Evolutionary conservation across 148 eudicot species (phyloP).

Genomic region (Hydrangea macrophylla): DNA sequence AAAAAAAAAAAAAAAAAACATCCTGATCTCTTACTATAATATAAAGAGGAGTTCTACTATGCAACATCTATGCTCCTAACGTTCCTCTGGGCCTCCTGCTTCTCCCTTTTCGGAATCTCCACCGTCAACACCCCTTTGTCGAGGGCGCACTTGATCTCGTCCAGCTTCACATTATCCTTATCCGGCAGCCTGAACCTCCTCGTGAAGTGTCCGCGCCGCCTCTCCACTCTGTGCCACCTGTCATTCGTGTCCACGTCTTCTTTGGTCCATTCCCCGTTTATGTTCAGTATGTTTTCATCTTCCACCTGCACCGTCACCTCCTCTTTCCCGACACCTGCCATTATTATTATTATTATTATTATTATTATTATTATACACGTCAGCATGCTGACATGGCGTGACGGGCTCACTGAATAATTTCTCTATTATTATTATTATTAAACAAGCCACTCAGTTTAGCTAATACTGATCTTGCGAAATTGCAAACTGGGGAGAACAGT

Average conservation of each 20-base stretch:
- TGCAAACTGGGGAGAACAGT: too few species aligned
- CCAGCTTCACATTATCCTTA: constrained; percentile 10
- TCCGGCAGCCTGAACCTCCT: constrained; percentile 19
- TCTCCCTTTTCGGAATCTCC: not conserved
- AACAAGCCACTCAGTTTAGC: too few species aligned
- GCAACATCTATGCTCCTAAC: not conserved
- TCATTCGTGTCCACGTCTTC: not conserved
- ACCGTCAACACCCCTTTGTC: constrained; percentile 14
- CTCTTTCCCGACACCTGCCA: constrained; percentile 3
- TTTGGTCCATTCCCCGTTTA: not conserved
- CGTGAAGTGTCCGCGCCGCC: constrained; percentile 2
- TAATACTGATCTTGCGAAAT: too few species aligned
- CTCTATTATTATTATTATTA: too few species aligned
- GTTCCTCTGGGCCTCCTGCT: not conserved
- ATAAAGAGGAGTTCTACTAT: too few species aligned
- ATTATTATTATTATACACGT: too few species aligned
- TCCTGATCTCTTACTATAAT: too few species aligned
- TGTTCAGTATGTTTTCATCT: constrained; percentile 12
- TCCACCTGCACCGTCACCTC: constrained; percentile 8
- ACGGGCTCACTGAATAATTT: too few species aligned
- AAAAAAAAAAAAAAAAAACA: too few species aligned
- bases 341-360: too few species aligned
- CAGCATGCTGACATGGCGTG: too few species aligned
- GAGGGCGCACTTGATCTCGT: constrained; percentile 11
- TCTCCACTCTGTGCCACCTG: constrained; percentile 21